A percentile compares a stretch with the other conserved stretches of the same genome.
Conservation (phyloP, 345 rosid genomes). For the Eucalyptus regnans region DNA sequence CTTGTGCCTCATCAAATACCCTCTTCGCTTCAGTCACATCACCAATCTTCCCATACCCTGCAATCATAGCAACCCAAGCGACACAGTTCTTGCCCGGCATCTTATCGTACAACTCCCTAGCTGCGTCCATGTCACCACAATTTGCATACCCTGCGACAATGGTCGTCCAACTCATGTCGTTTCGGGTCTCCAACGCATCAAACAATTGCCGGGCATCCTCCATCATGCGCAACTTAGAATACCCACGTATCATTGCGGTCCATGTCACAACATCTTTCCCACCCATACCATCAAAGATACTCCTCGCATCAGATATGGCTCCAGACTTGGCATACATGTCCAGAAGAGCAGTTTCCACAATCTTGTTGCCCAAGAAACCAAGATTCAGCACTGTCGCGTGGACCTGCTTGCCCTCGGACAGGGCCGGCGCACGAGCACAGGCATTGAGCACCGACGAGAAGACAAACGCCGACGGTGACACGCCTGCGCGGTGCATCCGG, state of each 20-base stretch:
- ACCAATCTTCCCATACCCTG: constrained; percentile 35
- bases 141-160: constrained; percentile 48
- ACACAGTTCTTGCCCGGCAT: constrained; percentile 19
- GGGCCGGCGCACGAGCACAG: constrained; percentile 34
- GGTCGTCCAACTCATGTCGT: constrained; percentile 33
- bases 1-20: constrained; percentile 22
- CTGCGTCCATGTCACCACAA: constrained; percentile 21
- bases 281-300: constrained; percentile 36
- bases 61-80: constrained; percentile 40
- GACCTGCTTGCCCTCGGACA: constrained; percentile 26
- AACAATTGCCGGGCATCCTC: constrained; percentile 19
- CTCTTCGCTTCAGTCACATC: constrained; percentile 22
- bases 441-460: constrained; percentile 68
- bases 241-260: constrained; percentile 60
- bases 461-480: constrained; percentile 27
- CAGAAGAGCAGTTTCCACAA: constrained; percentile 32
- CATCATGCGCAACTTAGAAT: constrained; percentile 31
- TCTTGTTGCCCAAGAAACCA: constrained; percentile 20
- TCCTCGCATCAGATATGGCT: constrained; percentile 21
- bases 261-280: constrained; percentile 47
- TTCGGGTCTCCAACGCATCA: constrained; percentile 12
- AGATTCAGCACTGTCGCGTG: constrained; percentile 40
- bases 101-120: constrained; percentile 19
- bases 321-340: constrained; percentile 40
- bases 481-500: constrained; percentile 12